These are phyloP conservation scores for Sophora flavescens DNA, from an alignment of 306 rosid species.

Conservation along the genomic window DNA sequence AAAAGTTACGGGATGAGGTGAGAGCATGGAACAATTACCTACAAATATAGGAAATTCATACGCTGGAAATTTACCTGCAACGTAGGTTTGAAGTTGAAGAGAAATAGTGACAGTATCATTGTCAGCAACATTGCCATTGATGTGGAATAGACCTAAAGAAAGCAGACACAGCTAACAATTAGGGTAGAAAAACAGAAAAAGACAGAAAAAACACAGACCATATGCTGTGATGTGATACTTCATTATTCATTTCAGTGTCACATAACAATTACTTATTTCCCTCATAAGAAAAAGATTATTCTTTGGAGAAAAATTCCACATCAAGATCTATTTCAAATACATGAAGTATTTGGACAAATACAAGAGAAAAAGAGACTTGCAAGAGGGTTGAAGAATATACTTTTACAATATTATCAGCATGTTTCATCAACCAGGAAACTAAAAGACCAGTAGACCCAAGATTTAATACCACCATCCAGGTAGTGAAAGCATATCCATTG, in stretches of 20 bases:
- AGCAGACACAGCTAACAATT: slow-evolving; percentile 22
- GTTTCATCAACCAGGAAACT: slow-evolving; percentile 97
- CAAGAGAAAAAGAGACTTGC: slow-evolving; percentile 26
- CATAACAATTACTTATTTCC: slow-evolving; percentile 14
- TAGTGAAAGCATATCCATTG: slow-evolving; percentile 81
- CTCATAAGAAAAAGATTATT: slow-evolving; percentile 25
- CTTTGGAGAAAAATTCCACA: slow-evolving; percentile 18
- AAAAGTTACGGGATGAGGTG: background rate
- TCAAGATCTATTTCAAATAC: slow-evolving; percentile 8
- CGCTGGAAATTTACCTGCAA: slow-evolving; percentile 68
- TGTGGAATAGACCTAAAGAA: slow-evolving; percentile 80
- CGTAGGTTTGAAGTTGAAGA: slow-evolving; percentile 87
- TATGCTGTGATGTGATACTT: slow-evolving; percentile 19
- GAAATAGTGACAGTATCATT: slow-evolving; percentile 74
- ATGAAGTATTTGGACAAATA: slow-evolving; percentile 26
- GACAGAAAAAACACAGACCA: background rate
- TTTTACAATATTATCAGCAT: slow-evolving; percentile 98
- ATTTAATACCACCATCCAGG: slow-evolving; percentile 93
- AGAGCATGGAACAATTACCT: background rate
- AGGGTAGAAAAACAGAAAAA: slow-evolving; percentile 14
- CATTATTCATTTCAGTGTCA: slow-evolving; percentile 25
- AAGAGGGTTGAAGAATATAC: slow-evolving; percentile 47
- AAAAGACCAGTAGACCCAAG: slow-evolving; percentile 95
- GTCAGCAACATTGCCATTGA: slow-evolving; percentile 99
- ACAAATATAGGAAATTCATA: slow-evolving; percentile 30